phyloP scores from a whole-genome alignment of 2,329 filamentous ascomycete genomes.

The Penicillium sp. region DNA sequence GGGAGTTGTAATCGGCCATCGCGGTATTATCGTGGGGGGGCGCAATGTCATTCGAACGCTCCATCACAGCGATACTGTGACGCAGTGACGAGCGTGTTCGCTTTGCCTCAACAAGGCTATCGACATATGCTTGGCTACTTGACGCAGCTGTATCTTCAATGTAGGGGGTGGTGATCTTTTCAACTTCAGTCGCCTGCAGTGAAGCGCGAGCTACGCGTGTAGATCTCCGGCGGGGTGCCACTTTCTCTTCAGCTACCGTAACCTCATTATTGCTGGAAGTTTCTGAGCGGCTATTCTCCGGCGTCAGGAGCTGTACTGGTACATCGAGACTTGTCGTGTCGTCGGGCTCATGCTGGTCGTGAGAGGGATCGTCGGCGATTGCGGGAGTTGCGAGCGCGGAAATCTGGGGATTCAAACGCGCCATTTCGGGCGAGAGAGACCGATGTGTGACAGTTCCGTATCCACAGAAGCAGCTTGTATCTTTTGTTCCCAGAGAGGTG shows the following conservation, averaged over 20 bases:
- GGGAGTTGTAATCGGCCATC: conserved; percentile 21
- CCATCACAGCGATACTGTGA: conserved; percentile 39
- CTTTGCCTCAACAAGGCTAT: conserved; percentile 31
- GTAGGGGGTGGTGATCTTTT: conserved; percentile 22
- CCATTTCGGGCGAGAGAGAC: conserved; percentile 22
- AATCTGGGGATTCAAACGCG: conserved; percentile 21
- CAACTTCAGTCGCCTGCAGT: conserved; percentile 26
- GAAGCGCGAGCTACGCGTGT: conserved; percentile 39
- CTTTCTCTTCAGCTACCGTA: conserved; percentile 31
- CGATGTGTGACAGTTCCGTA: conserved; percentile 7
- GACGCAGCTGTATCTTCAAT: conserved; percentile 16
- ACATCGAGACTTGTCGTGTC: conserved; percentile 31
- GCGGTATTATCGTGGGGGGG: conserved; percentile 16
- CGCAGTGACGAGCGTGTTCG: conserved; percentile 33
- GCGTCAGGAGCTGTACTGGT: conserved; percentile 38
- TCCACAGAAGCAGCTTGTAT: conserved; percentile 6
- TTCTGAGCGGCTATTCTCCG: conserved; percentile 41
- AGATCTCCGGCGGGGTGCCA: conserved; percentile 27
- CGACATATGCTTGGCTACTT: conserved; percentile 31
- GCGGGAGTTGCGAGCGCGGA: conserved; percentile 31
- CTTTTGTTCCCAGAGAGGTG: conserved; percentile 10
- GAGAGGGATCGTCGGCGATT: conserved; percentile 22
- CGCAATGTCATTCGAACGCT: conserved; percentile 26
- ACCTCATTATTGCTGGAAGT: conserved; percentile 38
- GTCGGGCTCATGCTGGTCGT: conserved; percentile 24